Evolutionary conservation across 2,329 filamentous ascomycete genomes (phyloP), one percentile per base, ranked within the genome.

Genomic region (Fusarium tupiense): DNA sequence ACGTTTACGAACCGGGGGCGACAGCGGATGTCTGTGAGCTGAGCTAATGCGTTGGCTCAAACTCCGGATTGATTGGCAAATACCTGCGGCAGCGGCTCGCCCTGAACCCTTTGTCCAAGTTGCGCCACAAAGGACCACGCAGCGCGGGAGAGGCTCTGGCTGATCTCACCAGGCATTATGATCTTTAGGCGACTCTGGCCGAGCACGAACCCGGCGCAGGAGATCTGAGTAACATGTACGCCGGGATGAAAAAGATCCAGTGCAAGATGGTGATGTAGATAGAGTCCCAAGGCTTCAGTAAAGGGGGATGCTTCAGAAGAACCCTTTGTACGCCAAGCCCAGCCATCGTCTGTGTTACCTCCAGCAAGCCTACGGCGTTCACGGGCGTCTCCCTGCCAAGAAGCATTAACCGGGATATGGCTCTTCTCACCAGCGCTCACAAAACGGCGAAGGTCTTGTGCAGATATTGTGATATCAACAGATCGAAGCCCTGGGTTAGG

Each of bases 181-280:
- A 89, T 78, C 78, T 90, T 90, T 26, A 90, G 58, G 35, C 87
- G 82, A 17, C 81, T 85, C 69, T 89, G 88, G 0, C 86, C 86
- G 17, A 90, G 80, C 43, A 87, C 86, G 64, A 91, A 91, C 0
- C 88, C 88, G 2, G 85, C 86, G 67, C 88, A 90, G 0, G 87
- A 88, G 35, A 91, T 83, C 70, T 88, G 88, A 19, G 82, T 82
- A 31, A 91, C 80, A 4, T 84, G 81, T 7, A 90, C 88, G n/a
- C 85, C 83, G 0, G 88, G 86, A 72, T 90, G 88, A 63, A 88
- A 88, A 71, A 91, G 73, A 74, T 90, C 84, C 20, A 91, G 79
- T 0, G 86, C 88, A 10, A 90, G 81, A 68, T 90, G 88, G n/a
- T 85, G 81, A 62, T 85, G 80, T 12, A 90, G 68, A 64, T 91